Evolutionary conservation across 2,329 filamentous ascomycete genomes (phyloP), one percentile per base, ranked within the genome.

Genomic region (Colletotrichum cereale): DNA sequence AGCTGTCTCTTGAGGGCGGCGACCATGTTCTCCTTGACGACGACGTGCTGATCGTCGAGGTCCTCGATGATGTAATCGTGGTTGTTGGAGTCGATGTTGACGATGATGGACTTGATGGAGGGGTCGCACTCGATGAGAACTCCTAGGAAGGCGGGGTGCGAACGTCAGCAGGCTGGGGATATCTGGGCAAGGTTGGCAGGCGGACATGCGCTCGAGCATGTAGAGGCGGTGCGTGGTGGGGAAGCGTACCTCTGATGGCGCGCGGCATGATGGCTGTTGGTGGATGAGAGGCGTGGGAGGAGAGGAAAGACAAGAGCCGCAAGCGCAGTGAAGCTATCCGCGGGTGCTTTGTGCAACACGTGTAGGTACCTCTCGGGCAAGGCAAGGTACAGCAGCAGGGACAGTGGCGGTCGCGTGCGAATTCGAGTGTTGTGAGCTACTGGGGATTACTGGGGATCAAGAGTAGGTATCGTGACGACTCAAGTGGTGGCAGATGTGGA

Each of bases 101-200:
- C 86, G 77, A 96, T 92, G 84, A 95, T 94, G 74, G 93, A 92
- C 82, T 95, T 95, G 86, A 96, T 95, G 55, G 92, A 93, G n/a
- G 93, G 91, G 79, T 96, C 93, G 82, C 92, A 94, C 81, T 94
- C 90, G 81, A 96, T 90, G 74, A 96, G 87, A 36, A 93, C 91
- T 73, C 93, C 93, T 89, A 62, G 26, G 38, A 24, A 67, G 47
- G 56, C 38, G 61, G 18, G 36, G 64, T 34, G 26, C 4, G 34
- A 55, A 34, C 26, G 52, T 70, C 44, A 66, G 74, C 74, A 57
- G 68, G 67, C 18, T 57, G 55, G 26, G 63, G 26, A 38, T 50
- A 24, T 64, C 69, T n/a, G 64, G 68, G 38, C 48, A 55, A 61
- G 66, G 16, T n/a, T 38, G 58, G 58, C 44, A 3, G 26, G 42